Conservation (phyloP, 2,329 filamentous ascomycete species). For the Tolypocladium tropicale region DNA sequence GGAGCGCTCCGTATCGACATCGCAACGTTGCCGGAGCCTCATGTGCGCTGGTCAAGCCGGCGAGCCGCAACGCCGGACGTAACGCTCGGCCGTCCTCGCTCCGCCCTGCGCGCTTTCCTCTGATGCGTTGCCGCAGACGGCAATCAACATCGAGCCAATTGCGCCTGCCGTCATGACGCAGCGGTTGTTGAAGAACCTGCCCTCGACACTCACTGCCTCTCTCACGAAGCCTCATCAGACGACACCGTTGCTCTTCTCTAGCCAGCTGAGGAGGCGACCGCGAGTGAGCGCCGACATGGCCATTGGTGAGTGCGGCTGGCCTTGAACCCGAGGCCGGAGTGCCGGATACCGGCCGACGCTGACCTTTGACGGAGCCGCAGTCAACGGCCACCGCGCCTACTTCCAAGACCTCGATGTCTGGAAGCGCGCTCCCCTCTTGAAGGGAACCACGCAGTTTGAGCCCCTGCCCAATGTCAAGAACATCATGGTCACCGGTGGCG, state of each 20-base stretch:
- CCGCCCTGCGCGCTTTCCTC: not conserved
- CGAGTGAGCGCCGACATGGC: conserved; percentile 2
- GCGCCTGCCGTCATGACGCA: conserved; percentile 7
- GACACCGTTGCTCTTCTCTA: not conserved
- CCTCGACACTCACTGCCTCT: conserved; percentile 2
- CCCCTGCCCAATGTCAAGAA: conserved; percentile 61
- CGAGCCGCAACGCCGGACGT: not conserved
- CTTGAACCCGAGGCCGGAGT: not conserved
- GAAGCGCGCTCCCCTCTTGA: conserved; percentile 61
- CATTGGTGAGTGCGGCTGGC: conserved; percentile 5
- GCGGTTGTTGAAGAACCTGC: conserved; percentile 5
- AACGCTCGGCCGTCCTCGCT: not conserved
- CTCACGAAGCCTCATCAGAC: not conserved
- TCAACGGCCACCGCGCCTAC: conserved; percentile 27
- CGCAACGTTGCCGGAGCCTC: not conserved
- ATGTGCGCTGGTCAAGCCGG: not conserved
- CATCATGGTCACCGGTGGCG: conserved; percentile 75
- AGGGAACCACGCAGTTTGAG: conserved; percentile 59
- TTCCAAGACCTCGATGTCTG: conserved; percentile 55
- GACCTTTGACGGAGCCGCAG: conserved; percentile 8
- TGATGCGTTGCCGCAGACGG: not conserved
- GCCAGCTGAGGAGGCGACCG: not conserved
- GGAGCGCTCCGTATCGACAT: not conserved
- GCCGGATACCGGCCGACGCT: not conserved
- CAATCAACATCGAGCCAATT: not conserved